A percentile compares a stretch with the other conserved stretches of the same genome.
These are phyloP conservation scores for Blastobotrys buckinghamii DNA, from an alignment of 1,139 yeast species.

Conservation along the genomic window DNA sequence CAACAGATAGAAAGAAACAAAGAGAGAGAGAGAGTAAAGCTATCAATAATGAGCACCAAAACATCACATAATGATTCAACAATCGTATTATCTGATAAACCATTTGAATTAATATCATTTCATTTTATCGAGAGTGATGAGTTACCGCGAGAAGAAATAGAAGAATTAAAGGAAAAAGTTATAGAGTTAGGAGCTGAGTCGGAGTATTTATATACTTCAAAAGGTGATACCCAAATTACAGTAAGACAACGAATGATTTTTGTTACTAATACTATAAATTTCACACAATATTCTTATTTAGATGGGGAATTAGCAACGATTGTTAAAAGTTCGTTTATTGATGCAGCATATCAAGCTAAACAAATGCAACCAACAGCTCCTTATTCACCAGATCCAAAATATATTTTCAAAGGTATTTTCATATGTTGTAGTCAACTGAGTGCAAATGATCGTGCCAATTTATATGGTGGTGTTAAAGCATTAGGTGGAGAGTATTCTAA, in stretches of 20 bases:
- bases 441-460: conserved; percentile 55
- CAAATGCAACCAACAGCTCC: conserved; percentile 42
- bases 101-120: neutral
- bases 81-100: neutral
- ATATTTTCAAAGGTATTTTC: conserved; percentile 55
- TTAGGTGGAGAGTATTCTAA: conserved; percentile 72
- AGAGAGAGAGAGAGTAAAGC: neutral
- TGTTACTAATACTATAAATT: conserved; percentile 2
- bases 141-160: neutral
- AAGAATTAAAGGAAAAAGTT: neutral
- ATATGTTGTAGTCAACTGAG: conserved; percentile 58
- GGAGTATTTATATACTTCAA: neutral
- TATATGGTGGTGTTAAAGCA: conserved; percentile 60
- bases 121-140: neutral
- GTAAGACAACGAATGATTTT: neutral
- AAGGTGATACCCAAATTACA: neutral
- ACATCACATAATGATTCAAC: neutral
- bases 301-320: conserved; percentile 45
- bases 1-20: too few species aligned
- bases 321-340: conserved; percentile 60
- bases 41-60: too few species aligned
- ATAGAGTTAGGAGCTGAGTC: neutral
- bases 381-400: conserved; percentile 65
- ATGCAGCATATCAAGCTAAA: conserved; percentile 41
- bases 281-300: conserved; percentile 5